phyloP scores from a whole-genome alignment of 1,284 basidiomycete genomes.

The Uromyces viciae-fabae region DNA sequence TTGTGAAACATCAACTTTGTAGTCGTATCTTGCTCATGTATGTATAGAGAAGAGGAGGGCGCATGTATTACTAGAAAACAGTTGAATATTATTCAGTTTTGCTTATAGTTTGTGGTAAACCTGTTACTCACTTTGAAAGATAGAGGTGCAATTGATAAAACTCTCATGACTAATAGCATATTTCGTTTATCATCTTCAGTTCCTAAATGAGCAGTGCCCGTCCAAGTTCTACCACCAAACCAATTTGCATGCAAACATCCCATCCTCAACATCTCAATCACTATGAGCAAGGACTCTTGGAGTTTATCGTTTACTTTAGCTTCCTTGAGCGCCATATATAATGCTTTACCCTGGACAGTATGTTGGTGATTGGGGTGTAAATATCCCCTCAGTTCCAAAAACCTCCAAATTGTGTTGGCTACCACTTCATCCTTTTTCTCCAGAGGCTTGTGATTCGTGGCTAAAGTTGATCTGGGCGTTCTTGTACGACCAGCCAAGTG shows the following conservation, averaged over 20 bases:
- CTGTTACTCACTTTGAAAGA: conserved; percentile 69
- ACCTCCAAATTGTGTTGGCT: conserved; percentile 96
- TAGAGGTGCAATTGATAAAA: conserved; percentile 85
- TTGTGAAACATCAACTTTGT: no score
- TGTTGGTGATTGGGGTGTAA: conserved; percentile 80
- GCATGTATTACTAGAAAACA: neutral
- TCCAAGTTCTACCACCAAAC: conserved; percentile 81
- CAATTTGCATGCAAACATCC: conserved; percentile 90
- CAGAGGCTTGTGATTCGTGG: conserved; percentile 59
- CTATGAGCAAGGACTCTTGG: conserved; percentile 89
- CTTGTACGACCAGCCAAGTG: conserved; percentile 71
- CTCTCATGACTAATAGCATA: conserved; percentile 93
- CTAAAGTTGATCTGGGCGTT: conserved; percentile 47
- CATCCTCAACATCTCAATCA: conserved; percentile 85
- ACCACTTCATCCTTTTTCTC: conserved; percentile 99
- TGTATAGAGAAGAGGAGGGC: no score
- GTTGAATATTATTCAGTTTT: neutral
- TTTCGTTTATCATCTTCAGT: conserved; percentile 66
- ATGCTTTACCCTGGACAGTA: conserved; percentile 65
- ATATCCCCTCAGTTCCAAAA: conserved; percentile 90
- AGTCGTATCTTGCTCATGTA: no score
- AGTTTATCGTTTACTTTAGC: conserved; percentile 92
- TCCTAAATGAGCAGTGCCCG: conserved; percentile 91
- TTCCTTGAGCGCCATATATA: conserved; percentile 72
- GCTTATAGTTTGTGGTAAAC: neutral